Evolutionary conservation across 805 yeast species (phyloP).

Genomic region (Metschnikowia reukaufii): DNA sequence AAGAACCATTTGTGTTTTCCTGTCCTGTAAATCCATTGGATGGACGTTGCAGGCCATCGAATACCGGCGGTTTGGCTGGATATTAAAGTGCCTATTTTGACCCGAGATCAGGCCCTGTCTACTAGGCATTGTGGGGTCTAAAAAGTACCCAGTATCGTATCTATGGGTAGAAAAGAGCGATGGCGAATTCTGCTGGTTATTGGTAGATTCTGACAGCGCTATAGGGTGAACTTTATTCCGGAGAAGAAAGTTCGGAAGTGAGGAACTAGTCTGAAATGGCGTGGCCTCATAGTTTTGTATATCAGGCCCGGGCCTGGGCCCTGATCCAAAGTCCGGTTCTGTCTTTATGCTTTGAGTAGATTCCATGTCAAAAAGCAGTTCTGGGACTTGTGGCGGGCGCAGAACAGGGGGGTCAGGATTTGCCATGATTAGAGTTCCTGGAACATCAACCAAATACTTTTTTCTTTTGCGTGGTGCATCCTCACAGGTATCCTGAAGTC

Average conservation of each 20-base stretch:
- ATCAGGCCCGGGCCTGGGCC: slow-evolving; percentile 1
- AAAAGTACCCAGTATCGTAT: background rate
- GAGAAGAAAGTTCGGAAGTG: slow-evolving; percentile 15
- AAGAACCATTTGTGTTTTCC: too few relatives aligned
- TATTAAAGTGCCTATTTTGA: background rate
- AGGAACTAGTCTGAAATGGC: slow-evolving; percentile 18
- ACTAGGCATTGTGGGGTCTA: background rate
- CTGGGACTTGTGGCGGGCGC: background rate
- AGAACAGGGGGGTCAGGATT: background rate
- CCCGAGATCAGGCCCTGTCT: background rate
- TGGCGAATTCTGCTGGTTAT: background rate
- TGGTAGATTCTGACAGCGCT: background rate
- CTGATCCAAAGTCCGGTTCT: slow-evolving; percentile 4
- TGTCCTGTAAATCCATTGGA: background rate
- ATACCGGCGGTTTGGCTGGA: background rate
- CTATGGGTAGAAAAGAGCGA: background rate
- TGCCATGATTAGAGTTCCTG: slow-evolving; percentile 23
- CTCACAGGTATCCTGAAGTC: slow-evolving; percentile 65
- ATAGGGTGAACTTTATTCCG: background rate
- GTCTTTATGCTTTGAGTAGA: slow-evolving; percentile 4
- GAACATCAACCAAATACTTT: slow-evolving; percentile 72
- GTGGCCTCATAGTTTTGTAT: slow-evolving; percentile 15
- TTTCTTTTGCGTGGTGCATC: slow-evolving; percentile 89
- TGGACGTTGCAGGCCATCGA: background rate
- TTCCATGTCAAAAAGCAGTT: slow-evolving; percentile 1